Percentiles rank a stretch among this genome's conserved stretches.
Evolutionary conservation across 169 alveolate species (phyloP).

Genomic region (Plasmodium gallinaceum): DNA sequence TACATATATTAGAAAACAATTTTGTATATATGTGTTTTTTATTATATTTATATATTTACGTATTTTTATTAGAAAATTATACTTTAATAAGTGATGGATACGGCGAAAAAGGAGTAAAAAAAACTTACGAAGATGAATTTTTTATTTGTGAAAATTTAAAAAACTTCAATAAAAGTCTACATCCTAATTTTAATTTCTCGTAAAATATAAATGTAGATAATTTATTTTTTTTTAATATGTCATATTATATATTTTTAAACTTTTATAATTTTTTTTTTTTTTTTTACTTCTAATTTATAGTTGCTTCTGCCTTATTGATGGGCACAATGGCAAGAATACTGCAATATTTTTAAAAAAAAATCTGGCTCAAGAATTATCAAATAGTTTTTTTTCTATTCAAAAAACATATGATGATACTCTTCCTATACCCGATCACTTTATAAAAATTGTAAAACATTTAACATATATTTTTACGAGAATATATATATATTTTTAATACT

Average conservation of each 20-base stretch:
- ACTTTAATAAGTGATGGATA: slow-evolving; percentile 71
- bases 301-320: slow-evolving; percentile 69
- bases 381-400: slow-evolving; percentile 32
- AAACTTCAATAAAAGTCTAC: slow-evolving; percentile 48
- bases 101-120: slow-evolving; percentile 83
- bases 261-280: slow-evolving; percentile 8
- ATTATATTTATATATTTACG: slow-evolving; percentile 7
- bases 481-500: not conserved
- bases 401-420: slow-evolving; percentile 62
- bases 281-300: slow-evolving; percentile 15
- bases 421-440: slow-evolving; percentile 71
- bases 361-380: slow-evolving; percentile 66
- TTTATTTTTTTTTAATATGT: not conserved
- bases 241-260: not conserved
- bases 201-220: slow-evolving; percentile 12
- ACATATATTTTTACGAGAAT: not conserved
- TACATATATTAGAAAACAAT: not conserved
- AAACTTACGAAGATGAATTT: slow-evolving; percentile 83
- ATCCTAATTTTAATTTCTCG: slow-evolving; percentile 70
- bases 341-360: slow-evolving; percentile 66
- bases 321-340: slow-evolving; percentile 71
- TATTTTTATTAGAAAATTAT: slow-evolving; percentile 47
- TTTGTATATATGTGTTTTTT: not conserved
- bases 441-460: slow-evolving; percentile 43
- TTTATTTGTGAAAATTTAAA: slow-evolving; percentile 77